Conservation (phyloP, 1,284 basidiomycete species). For the Leccinum pachyderme region DNA sequence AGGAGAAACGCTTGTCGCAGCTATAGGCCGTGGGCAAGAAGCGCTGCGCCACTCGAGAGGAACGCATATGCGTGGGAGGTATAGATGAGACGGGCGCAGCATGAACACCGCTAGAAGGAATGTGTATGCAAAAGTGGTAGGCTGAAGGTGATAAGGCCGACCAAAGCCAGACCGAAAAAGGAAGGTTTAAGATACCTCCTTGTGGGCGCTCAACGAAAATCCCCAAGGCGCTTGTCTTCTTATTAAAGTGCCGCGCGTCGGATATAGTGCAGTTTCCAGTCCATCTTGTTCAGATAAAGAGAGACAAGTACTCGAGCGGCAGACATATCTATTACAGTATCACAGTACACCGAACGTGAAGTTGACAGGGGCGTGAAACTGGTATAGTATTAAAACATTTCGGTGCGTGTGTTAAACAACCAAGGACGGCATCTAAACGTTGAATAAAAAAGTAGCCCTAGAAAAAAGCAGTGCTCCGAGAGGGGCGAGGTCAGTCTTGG, state of each 20-base stretch:
- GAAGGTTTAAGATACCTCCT: not conserved
- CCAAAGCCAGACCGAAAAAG: not conserved
- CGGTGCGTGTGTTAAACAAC: slow-evolving; percentile 22
- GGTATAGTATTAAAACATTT: slow-evolving; percentile 17
- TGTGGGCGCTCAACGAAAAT: not conserved
- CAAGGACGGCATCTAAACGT: not conserved
- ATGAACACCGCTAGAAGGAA: not conserved
- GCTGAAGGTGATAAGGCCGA: not conserved
- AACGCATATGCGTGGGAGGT: not conserved
- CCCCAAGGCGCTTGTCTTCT: not conserved
- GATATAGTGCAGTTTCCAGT: not conserved
- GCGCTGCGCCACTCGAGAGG: not conserved
- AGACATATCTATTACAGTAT: slow-evolving; percentile 6
- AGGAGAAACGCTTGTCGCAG: not conserved
- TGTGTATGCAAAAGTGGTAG: not conserved
- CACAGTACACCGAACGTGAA: not conserved
- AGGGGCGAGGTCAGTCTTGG: slow-evolving; percentile 47
- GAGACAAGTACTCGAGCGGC: not conserved
- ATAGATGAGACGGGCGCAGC: not conserved
- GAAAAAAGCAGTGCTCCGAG: not conserved
- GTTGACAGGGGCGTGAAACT: slow-evolving; percentile 1
- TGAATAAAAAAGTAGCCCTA: not conserved
- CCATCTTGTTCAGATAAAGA: not conserved
- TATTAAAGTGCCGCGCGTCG: not conserved
- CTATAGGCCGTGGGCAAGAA: not conserved